Conservation (phyloP, 768 basidiomycete species). For the Termitomyces sp. region DNA sequence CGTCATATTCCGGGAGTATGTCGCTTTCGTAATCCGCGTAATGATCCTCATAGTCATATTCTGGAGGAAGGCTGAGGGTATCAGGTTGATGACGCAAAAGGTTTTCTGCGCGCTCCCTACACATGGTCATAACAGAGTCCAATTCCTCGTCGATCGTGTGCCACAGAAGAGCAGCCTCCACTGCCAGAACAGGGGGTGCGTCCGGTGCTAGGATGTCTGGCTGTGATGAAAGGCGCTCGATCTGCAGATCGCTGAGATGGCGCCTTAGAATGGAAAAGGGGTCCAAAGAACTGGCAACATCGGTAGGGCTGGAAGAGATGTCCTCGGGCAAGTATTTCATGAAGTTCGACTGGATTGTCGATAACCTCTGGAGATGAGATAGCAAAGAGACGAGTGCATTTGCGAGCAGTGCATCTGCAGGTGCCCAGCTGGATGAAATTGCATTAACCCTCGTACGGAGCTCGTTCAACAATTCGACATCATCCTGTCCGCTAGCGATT, state of each 20-base stretch:
- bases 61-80: constrained; percentile 33
- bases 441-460: constrained; percentile 48
- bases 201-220: constrained; percentile 27
- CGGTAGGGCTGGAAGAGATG: constrained; percentile 6
- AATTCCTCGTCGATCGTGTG: constrained; percentile 67
- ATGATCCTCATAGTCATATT: constrained; percentile 42
- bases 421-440: constrained; percentile 35
- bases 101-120: constrained; percentile 49
- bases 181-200: constrained; percentile 40
- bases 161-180: constrained; percentile 70
- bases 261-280: constrained; percentile 58
- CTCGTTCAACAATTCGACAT: constrained; percentile 53
- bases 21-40: constrained; percentile 30
- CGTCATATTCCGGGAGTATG: constrained; percentile 56
- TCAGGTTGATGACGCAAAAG: constrained; percentile 25
- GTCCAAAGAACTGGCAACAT: constrained; percentile 22
- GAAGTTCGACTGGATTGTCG: constrained; percentile 31
- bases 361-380: constrained; percentile 59
- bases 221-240: constrained; percentile 44
- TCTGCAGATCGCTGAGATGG: constrained; percentile 63
- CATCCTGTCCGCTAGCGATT: constrained; percentile 29
- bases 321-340: constrained; percentile 10
- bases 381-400: constrained; percentile 66
- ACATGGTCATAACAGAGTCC: constrained; percentile 61
- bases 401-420: constrained; percentile 57